These are phyloP conservation scores for Nannochloris sp. DNA, from an alignment of 139 green algal species.

Conservation along the genomic window DNA sequence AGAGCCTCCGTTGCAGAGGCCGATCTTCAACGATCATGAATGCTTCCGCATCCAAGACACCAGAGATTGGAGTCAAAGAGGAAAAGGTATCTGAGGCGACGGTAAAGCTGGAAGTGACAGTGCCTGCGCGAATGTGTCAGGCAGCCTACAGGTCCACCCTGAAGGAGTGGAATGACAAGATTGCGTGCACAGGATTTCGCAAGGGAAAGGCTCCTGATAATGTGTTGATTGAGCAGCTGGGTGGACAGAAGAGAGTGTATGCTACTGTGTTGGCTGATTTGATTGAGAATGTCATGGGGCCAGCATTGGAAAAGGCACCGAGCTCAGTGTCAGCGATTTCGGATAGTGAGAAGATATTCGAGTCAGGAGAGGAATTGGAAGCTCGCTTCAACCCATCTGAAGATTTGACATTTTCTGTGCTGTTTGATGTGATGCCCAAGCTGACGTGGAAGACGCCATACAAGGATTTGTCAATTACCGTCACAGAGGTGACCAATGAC, in stretches of 20 bases:
- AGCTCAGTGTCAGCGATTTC: constrained; percentile 24
- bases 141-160: constrained; percentile 13
- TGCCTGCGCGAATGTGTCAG: constrained; percentile 1
- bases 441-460: constrained; percentile 53
- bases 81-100: not conserved
- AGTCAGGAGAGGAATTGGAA: constrained; percentile 29
- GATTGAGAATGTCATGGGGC: constrained; percentile 15
- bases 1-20: too few species aligned
- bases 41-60: not conserved
- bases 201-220: constrained; percentile 26
- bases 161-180: constrained; percentile 8
- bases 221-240: constrained; percentile 19
- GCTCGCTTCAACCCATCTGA: constrained; percentile 35
- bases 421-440: constrained; percentile 32
- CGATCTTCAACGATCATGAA: too few species aligned
- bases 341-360: constrained; percentile 31
- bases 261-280: constrained; percentile 14
- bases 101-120: constrained; percentile 14
- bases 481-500: constrained; percentile 16
- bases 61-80: not conserved
- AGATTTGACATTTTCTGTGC: constrained; percentile 29
- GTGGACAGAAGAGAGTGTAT: constrained; percentile 12
- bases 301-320: constrained; percentile 13
- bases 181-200: constrained; percentile 16
- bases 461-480: constrained; percentile 41